Base-by-base conservation (phyloP, 768 basidiomycete species). In the Russula virescens region DNA sequence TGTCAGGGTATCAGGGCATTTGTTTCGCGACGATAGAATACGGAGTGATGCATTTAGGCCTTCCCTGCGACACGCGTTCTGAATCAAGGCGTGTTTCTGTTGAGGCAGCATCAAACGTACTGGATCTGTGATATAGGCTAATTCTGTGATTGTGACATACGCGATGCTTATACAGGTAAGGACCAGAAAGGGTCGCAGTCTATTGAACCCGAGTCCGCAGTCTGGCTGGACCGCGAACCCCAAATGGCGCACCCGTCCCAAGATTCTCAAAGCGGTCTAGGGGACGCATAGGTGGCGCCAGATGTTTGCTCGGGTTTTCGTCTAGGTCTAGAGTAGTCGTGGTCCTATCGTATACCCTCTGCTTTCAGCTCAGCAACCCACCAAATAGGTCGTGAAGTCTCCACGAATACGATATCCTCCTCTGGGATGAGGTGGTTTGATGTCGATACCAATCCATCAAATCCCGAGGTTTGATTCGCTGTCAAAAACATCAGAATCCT, bases 371-470 rank as follows among this genome's bases (percentile, higher is more conserved):
- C 93, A 54, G 81, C 86, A 25, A 88, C 89, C 96, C 95, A 99
- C 83, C 91, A 88, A 47, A 99, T 88, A 0, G 94, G 89, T 54
- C 80, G 82, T 25, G 87, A 82, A 0, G 94, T 98, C 70, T 81
- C 82, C 55, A 98, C 77, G 70, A 80, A 83, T 6, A 97, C 88
- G 1, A 79, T 71, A 21, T 79, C 75, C 64, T 88, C 80, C 1
- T 80, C 79, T 0, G 86, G 85, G 0, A 92, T 71, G 8, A 99
- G 79, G 67, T 97, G 94, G 69, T 99, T 99, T 0, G 95, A 98
- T 0, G 95, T 97, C 0, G 96, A 98, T 0, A 99, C 73, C 25
- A 92, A 69, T 0, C 91, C 91, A 45, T 89, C 86, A 62, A 98
- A 91, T 0, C 87, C 91, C 0, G 94, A 97, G 65, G 77, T 74